Evolutionary conservation across 106 monocot genomes (phyloP), one percentile per base, ranked within the genome.

Genomic region (Acanthochlamys bracteata): DNA sequence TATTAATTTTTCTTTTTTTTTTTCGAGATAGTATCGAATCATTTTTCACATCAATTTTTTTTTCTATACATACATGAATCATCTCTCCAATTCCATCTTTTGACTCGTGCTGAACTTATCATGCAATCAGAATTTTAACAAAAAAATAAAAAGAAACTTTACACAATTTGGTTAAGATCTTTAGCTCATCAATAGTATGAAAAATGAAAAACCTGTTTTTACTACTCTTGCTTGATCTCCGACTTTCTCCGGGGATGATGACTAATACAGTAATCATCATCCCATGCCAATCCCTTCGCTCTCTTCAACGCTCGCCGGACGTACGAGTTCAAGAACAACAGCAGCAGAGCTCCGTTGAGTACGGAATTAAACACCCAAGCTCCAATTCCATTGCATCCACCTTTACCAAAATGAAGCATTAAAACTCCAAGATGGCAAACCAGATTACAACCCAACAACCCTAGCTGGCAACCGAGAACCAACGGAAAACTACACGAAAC

Each of bases 281-380:
- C 79, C 55, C 43, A 46, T 13, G 25, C 63, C 17, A 39, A 39
- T 4, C 70, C 60, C 9, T 72, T 63, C 63, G 24, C 64, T 41
- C 55, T 42, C 7, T 12, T 51, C 39, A 63, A 17, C 24, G 22
- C 10, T 11, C 42, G 66, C 41, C 72, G 61, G 0, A 67, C 75
- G 39, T 79, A 71, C 40, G 56, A 79, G 45, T 75, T 59, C 19
- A 95, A 23, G 65, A 87, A 83, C 21, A 84, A 54, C 20, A 85
- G 53, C 39, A 91, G 64, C 26, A 96, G 75, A 0, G 63, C 82
- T 4, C 41, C 75, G 60, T 96, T 91, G 57, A 96, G 90, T 12
- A 85, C 75, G 19, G 91, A 76, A 57, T 91, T 96, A 80, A 96
- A 87, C 14, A 82, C 60, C 88, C 91, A 96, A 0, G 96, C 90